Percentiles rank a stretch among this genome's conserved stretches.
phyloP scores from a whole-genome alignment of 352 stramenopile genomes.

The Phytophthora sp. region DNA sequence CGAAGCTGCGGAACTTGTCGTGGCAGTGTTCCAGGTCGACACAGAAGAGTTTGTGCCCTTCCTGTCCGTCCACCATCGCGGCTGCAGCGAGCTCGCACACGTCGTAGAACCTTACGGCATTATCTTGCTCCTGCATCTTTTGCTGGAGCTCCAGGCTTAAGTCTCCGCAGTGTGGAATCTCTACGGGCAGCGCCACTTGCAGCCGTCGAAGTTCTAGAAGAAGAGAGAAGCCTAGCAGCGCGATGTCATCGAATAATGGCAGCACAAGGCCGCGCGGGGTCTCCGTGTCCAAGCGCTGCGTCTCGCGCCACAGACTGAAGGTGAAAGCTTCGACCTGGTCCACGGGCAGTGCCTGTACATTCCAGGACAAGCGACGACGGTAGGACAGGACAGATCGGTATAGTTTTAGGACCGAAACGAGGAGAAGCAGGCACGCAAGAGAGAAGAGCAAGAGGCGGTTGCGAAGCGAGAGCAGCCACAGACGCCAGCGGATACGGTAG shows the following conservation, averaged over 20 bases:
- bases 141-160: constrained; percentile 38
- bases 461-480: constrained; percentile 22
- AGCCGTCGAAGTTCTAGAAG: constrained; percentile 57
- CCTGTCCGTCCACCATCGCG: background rate
- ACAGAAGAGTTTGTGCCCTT: constrained; percentile 46
- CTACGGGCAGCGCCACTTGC: constrained; percentile 52
- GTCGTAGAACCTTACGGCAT: constrained; percentile 51
- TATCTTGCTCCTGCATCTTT: constrained; percentile 29
- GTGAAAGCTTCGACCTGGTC: constrained; percentile 32
- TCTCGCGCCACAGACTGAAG: constrained; percentile 33
- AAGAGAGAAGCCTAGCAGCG: constrained; percentile 59
- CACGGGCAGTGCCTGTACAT: background rate
- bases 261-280: constrained; percentile 51
- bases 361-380: constrained; percentile 15
- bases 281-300: constrained; percentile 17
- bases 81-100: constrained; percentile 50
- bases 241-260: constrained; percentile 61
- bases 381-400: constrained; percentile 1
- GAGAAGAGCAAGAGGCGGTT: background rate
- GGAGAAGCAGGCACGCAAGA: background rate
- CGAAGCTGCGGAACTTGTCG: constrained; percentile 52
- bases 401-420: constrained; percentile 4
- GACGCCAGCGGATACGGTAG: constrained; percentile 23
- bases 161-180: constrained; percentile 69
- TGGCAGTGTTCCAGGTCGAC: constrained; percentile 47